Conservation (phyloP, 352 stramenopile species). For the Phytophthora citrophthora region DNA sequence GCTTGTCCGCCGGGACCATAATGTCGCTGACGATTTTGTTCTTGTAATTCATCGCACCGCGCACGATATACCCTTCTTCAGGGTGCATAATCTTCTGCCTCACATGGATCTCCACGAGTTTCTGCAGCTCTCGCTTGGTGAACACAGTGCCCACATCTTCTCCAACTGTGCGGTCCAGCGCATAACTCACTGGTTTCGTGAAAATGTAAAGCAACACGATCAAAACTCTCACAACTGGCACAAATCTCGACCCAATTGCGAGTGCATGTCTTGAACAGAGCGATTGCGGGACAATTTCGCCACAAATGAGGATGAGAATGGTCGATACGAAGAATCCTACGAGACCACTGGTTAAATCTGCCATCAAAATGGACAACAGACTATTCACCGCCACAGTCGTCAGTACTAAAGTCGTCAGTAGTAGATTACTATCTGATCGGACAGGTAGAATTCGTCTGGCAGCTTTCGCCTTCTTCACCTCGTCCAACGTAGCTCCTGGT, state of each 20-base stretch:
- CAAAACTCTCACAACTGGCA: slow-evolving; percentile 95
- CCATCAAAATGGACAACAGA: slow-evolving; percentile 97
- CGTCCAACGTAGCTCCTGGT: slow-evolving; percentile 60
- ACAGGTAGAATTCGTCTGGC: slow-evolving; percentile 87
- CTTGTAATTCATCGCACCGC: slow-evolving; percentile 84
- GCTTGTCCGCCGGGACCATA: slow-evolving; percentile 91
- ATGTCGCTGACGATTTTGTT: slow-evolving; percentile 86
- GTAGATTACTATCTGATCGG: slow-evolving; percentile 94
- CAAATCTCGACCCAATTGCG: slow-evolving; percentile 54
- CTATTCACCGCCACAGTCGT: slow-evolving; percentile 98
- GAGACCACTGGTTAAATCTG: slow-evolving; percentile 86
- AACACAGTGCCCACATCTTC: slow-evolving; percentile 97
- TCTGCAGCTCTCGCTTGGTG: slow-evolving; percentile 92
- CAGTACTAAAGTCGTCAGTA: slow-evolving; percentile 97
- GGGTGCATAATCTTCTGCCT: slow-evolving; percentile 91
- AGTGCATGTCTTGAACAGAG: slow-evolving; percentile 95
- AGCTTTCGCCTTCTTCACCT: slow-evolving; percentile 54
- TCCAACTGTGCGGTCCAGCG: slow-evolving; percentile 93
- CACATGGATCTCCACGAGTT: slow-evolving; percentile 97
- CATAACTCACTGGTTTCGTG: slow-evolving; percentile 89
- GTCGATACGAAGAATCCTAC: slow-evolving; percentile 96
- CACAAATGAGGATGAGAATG: slow-evolving; percentile 95
- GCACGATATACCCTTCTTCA: slow-evolving; percentile 96
- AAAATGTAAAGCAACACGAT: slow-evolving; percentile 92
- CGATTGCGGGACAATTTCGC: slow-evolving; percentile 93